Conservation (phyloP, 116 monocot species). For the Iris pallida region DNA sequence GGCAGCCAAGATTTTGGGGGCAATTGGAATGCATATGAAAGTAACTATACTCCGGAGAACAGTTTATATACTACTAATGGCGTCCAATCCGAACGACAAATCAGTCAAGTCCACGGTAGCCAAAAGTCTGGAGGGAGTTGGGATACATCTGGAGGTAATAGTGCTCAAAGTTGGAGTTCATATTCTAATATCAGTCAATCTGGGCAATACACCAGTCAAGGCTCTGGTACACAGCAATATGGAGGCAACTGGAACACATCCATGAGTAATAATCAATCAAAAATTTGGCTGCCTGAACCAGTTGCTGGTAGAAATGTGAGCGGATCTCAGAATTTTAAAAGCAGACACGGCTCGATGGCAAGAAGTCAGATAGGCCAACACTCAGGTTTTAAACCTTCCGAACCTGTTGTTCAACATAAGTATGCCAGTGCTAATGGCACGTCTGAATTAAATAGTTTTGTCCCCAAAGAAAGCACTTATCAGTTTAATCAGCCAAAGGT, state of each 20-base stretch:
- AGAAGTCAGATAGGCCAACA: conserved; percentile 11
- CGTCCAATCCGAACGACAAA: background rate
- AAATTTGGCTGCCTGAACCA: conserved; percentile 12
- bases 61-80: conserved; percentile 5
- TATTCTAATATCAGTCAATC: background rate
- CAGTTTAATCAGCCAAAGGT: conserved; percentile 38
- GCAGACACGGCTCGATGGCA: conserved; percentile 21
- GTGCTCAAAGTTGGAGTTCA: background rate
- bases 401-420: conserved; percentile 20
- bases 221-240: background rate
- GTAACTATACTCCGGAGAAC: conserved; percentile 19
- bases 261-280: conserved; percentile 16
- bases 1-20: conserved; percentile 15
- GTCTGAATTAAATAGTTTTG: conserved; percentile 30
- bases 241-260: background rate
- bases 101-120: background rate
- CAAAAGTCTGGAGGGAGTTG: background rate
- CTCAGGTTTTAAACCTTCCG: conserved; percentile 20
- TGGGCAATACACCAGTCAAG: background rate
- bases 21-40: conserved; percentile 21
- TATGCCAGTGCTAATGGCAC: conserved; percentile 19
- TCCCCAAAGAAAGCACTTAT: conserved; percentile 34
- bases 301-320: conserved; percentile 2
- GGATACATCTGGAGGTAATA: conserved; percentile 3
- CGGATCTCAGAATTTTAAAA: conserved; percentile 23